A percentile compares a stretch with the other conserved stretches of the same genome.
Conservation (phyloP, 352 stramenopile genomes). For the Phytopythium mirpurense region DNA sequence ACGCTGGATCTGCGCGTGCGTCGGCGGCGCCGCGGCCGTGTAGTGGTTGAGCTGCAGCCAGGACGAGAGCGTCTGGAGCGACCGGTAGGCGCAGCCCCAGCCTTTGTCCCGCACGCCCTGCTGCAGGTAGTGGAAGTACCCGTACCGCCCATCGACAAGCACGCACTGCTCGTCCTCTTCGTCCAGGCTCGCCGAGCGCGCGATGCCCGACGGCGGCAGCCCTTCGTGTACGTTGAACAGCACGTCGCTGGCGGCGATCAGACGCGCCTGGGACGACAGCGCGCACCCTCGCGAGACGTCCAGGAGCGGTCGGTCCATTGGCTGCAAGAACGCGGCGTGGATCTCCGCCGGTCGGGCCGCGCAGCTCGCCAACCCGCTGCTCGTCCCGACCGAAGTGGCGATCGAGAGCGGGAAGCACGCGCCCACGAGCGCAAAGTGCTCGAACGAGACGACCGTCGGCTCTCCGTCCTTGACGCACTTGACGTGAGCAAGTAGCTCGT, state of each 20-base stretch:
- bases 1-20: slow-evolving; percentile 71
- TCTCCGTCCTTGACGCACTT: no score
- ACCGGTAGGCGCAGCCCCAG: slow-evolving; percentile 87
- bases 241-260: slow-evolving; percentile 35
- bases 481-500: slow-evolving; percentile 5
- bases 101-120: slow-evolving; percentile 80
- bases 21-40: slow-evolving; percentile 32
- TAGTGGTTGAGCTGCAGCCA: slow-evolving; percentile 76
- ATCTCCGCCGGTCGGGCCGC: slow-evolving; percentile 5
- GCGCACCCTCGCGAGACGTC: slow-evolving; percentile 30
- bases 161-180: slow-evolving; percentile 12
- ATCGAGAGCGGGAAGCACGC: slow-evolving; percentile 46
- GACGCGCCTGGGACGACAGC: slow-evolving; percentile 25
- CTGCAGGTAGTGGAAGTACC: slow-evolving; percentile 87
- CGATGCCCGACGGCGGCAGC: slow-evolving; percentile 29
- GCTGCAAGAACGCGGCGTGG: slow-evolving; percentile 37
- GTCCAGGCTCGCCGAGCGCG: neutral
- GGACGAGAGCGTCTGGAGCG: slow-evolving; percentile 79
- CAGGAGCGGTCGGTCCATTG: slow-evolving; percentile 36
- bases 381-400: slow-evolving; percentile 1
- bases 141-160: slow-evolving; percentile 71
- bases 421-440: slow-evolving; percentile 47
- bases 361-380: slow-evolving; percentile 7
- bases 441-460: slow-evolving; percentile 13
- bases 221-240: slow-evolving; percentile 66